Conservation (phyloP, 495 filamentous ascomycete genomes). For the Baudoinia panamericana region DNA sequence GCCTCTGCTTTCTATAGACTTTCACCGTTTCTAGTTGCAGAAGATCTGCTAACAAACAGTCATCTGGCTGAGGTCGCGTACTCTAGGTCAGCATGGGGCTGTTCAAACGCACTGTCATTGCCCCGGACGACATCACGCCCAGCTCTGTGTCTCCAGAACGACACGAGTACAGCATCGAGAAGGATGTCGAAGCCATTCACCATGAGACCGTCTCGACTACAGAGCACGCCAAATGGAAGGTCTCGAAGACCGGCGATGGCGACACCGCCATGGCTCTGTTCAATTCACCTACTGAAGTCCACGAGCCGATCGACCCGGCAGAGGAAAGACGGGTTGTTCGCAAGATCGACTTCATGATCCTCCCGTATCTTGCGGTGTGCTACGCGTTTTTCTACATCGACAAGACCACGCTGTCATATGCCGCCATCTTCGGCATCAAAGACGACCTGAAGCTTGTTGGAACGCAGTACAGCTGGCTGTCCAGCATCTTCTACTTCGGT, state of each 20-base stretch:
- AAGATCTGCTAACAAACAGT: constrained; percentile 1
- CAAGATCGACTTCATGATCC: constrained; percentile 40
- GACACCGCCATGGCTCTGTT: constrained; percentile 20
- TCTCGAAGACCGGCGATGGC: constrained; percentile 20
- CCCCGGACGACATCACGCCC: constrained; percentile 5
- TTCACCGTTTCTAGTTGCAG: too few species aligned
- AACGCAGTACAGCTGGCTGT: constrained; percentile 45
- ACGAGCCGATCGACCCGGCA: constrained; percentile 36
- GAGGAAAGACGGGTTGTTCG: constrained; percentile 38
- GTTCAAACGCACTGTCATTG: constrained; percentile 1
- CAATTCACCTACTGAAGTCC: constrained; percentile 15
- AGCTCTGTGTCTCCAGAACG: background rate
- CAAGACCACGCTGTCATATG: constrained; percentile 30
- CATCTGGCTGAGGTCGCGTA: too few species aligned
- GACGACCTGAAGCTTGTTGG: constrained; percentile 38
- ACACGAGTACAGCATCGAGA: background rate
- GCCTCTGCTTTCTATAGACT: too few species aligned
- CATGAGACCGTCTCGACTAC: constrained; percentile 5
- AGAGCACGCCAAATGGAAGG: constrained; percentile 8
- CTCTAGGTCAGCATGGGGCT: constrained; percentile 2
- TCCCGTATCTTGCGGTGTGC: constrained; percentile 38
- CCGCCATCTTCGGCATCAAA: constrained; percentile 43
- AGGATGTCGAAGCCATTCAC: constrained; percentile 5
- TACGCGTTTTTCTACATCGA: constrained; percentile 48
- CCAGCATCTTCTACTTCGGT: constrained; percentile 51